These are phyloP conservation scores for Pythium guiyangense DNA, from an alignment of 352 stramenopile genomes.

Conservation along the genomic window DNA sequence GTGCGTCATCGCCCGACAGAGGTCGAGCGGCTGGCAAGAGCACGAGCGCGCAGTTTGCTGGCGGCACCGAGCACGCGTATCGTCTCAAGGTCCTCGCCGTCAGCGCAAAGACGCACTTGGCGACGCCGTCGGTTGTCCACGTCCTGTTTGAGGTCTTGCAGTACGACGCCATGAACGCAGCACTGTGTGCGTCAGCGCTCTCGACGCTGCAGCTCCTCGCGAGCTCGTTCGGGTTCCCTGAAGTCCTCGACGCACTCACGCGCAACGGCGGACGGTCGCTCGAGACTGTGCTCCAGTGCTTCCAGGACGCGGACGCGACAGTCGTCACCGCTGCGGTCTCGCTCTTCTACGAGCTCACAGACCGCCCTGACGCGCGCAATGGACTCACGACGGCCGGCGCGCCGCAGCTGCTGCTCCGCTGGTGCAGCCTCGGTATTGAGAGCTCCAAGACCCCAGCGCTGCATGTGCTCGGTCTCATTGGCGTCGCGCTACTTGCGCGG, in stretches of 20 bases:
- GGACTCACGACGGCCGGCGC: slow-evolving; percentile 63
- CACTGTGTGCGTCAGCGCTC: slow-evolving; percentile 36
- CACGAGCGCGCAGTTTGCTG: background rate
- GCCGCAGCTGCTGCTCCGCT: slow-evolving; percentile 37
- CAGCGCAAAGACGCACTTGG: slow-evolving; percentile 5
- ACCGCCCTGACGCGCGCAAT: slow-evolving; percentile 39
- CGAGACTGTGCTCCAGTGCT: slow-evolving; percentile 37
- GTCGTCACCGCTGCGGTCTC: slow-evolving; percentile 37
- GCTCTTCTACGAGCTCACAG: slow-evolving; percentile 59
- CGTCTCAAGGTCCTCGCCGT: slow-evolving; percentile 5
- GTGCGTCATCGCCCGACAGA: background rate
- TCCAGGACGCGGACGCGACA: slow-evolving; percentile 24
- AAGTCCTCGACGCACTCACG: slow-evolving; percentile 53
- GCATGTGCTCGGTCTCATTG: slow-evolving; percentile 49
- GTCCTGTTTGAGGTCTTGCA: slow-evolving; percentile 10
- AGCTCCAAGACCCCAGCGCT: slow-evolving; percentile 15
- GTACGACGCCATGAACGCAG: background rate
- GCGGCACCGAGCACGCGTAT: slow-evolving; percentile 1
- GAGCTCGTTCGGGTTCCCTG: slow-evolving; percentile 42
- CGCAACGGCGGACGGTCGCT: slow-evolving; percentile 45
- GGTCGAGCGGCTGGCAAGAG: background rate
- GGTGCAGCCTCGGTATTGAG: slow-evolving; percentile 29
- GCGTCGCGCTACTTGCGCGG: slow-evolving; percentile 39
- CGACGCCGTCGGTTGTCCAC: slow-evolving; percentile 2
- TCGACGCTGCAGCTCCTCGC: slow-evolving; percentile 31